Conservation (phyloP, 1,284 basidiomycete species). For the Mycosarcoma maydis region DNA sequence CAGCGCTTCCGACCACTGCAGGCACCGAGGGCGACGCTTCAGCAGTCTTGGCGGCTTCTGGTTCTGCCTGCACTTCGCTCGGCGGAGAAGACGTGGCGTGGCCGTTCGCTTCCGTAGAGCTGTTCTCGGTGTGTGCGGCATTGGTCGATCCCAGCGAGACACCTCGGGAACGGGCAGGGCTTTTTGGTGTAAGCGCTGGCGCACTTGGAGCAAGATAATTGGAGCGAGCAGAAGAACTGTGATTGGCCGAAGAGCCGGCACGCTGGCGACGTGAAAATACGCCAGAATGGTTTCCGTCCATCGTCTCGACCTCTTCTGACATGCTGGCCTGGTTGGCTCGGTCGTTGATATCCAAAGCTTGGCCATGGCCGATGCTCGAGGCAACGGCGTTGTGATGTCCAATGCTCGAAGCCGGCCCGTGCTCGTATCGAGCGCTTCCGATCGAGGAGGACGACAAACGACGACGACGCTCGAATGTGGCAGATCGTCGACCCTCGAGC, state of each 20-base stretch:
- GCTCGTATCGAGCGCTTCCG: slow-evolving; percentile 42
- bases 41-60: not conserved
- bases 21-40: not conserved
- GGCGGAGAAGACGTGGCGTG: slow-evolving; percentile 17
- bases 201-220: slow-evolving; percentile 10
- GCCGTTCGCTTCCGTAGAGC: slow-evolving; percentile 26
- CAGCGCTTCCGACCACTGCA: slow-evolving; percentile 4
- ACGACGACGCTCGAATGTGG: slow-evolving; percentile 47
- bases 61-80: slow-evolving; percentile 8
- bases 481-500: slow-evolving; percentile 55
- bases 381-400: slow-evolving; percentile 44
- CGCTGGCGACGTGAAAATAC: slow-evolving; percentile 17
- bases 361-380: slow-evolving; percentile 29
- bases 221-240: slow-evolving; percentile 9
- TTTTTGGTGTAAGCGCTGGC: slow-evolving; percentile 33
- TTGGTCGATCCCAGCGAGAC: slow-evolving; percentile 16
- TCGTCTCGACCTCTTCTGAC: slow-evolving; percentile 42
- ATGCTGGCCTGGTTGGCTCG: not conserved
- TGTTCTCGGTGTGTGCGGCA: slow-evolving; percentile 15
- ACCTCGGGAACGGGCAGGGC: slow-evolving; percentile 12
- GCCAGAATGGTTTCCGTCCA: slow-evolving; percentile 17
- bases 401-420: slow-evolving; percentile 44
- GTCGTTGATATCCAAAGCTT: slow-evolving; percentile 10
- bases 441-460: slow-evolving; percentile 37
- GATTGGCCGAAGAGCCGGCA: slow-evolving; percentile 17